Base-by-base conservation (phyloP, 805 yeast species). In the Schizosaccharomyces lindneri region DNA sequence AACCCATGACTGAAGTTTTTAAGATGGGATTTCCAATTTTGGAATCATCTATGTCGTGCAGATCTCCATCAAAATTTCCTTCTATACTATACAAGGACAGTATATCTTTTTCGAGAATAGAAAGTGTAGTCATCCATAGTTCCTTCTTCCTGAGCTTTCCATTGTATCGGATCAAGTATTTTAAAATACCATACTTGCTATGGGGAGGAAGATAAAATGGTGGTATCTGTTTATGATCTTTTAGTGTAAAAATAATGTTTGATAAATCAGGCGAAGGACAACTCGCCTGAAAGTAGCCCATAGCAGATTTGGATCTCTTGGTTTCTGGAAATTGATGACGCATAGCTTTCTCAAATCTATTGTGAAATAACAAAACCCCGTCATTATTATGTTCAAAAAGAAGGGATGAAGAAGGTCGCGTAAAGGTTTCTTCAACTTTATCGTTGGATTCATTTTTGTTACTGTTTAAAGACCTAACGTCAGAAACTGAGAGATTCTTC, bases 221-320 rank as follows among this genome's bases (percentile, higher is more conserved):
- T 11, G 41, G 41, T 5, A 13, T 36, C 4, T 36, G 41, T 7
- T 36, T 13, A 3, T 36, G 41, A 36, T 36, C 9, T 36, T 13
- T 36, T 36, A 36, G 13, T 2, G 41, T 7, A 5, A 36, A 1
- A 36, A 36, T 13, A 11, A 36, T 7, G 11, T 15, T 7, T 9
- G 41, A 13, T 2, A 36, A 13, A 36, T 36, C 41, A 1, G 41
- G 41, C 15, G 85, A 84, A 39, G 81, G 73, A 19, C 84, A 72
- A 63, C 73, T 67, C 3, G 73, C 72, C 5, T 65, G 41, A 11
- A 36, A 36, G 41, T 36, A 36, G 15, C 41, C 41, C 41, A 36
- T 36, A n/a, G 57, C 32, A 24, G 55, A 43, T 19, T 51, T 36
- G 41, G 41, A 36, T 36, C 41, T 9, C 41, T 36, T 36, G 41